Conservation (phyloP, 2,329 filamentous ascomycete genomes). For the Claviceps sp. region DNA sequence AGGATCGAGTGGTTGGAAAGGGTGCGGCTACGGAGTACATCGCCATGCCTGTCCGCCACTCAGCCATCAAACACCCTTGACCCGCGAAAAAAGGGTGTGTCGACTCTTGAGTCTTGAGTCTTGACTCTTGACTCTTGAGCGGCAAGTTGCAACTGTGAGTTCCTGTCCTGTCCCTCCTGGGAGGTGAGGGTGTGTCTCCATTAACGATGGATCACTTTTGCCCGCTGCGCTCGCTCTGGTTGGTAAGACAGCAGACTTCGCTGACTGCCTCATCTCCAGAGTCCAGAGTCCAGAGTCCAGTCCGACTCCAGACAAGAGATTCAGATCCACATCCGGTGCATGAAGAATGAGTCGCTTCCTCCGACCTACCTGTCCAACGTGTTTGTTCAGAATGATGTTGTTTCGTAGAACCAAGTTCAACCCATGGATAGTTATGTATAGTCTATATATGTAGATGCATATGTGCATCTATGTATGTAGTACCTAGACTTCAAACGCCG, state of each 20-base stretch:
- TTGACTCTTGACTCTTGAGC: neutral
- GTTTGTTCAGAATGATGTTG: neutral
- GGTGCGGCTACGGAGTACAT: slow-evolving; percentile 11
- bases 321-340: neutral
- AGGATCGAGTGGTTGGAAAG: slow-evolving; percentile 13
- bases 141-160: too few species aligned
- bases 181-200: neutral
- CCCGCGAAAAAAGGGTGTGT: neutral
- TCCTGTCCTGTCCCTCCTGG: neutral
- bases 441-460: too few species aligned
- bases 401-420: neutral
- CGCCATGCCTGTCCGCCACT: neutral
- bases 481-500: neutral
- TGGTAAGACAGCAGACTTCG: neutral
- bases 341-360: neutral
- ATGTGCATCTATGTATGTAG: neutral
- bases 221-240: neutral
- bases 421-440: too few species aligned
- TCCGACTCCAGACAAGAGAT: neutral
- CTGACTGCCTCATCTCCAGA: neutral
- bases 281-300: neutral
- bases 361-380: neutral
- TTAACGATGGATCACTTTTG: neutral
- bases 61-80: neutral
- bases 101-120: too few species aligned